Evolutionary conservation across 2,329 filamentous ascomycete genomes (phyloP).

Genomic region (Verticillium alfalfae): DNA sequence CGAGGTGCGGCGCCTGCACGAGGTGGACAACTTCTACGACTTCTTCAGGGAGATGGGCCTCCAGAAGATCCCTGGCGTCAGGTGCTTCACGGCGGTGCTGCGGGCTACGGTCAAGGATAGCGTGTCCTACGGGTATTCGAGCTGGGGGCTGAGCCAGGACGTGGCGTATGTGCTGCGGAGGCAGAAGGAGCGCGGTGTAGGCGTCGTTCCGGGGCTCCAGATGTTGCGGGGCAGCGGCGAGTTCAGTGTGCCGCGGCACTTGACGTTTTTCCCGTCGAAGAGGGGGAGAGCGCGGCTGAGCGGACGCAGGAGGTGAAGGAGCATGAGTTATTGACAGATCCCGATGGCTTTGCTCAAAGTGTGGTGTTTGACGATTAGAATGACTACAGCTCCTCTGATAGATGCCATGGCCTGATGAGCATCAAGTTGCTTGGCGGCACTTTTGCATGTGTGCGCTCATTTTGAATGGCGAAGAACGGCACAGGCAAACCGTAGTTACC

Average conservation of each 20-base stretch:
- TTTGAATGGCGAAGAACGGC: no score
- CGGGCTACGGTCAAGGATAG: conserved; percentile 26
- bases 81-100: conserved; percentile 24
- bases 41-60: conserved; percentile 40
- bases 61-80: conserved; percentile 11
- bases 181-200: conserved; percentile 3
- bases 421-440: no score
- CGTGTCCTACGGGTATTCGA: conserved; percentile 23
- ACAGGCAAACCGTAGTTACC: no score
- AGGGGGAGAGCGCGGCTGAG: background rate
- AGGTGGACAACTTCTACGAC: conserved; percentile 31
- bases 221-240: background rate
- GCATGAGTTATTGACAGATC: no score
- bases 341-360: no score
- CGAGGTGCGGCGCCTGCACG: conserved; percentile 36
- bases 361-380: no score
- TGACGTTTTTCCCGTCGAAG: background rate
- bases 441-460: no score
- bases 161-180: conserved; percentile 1
- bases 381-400: no score
- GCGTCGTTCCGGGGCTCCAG: background rate
- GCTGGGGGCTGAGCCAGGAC: conserved; percentile 1
- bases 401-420: no score
- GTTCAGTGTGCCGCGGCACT: background rate
- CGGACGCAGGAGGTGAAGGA: background rate